Evolutionary conservation across 441 rosid species (phyloP).

Genomic region (Theobroma grandiflorum): DNA sequence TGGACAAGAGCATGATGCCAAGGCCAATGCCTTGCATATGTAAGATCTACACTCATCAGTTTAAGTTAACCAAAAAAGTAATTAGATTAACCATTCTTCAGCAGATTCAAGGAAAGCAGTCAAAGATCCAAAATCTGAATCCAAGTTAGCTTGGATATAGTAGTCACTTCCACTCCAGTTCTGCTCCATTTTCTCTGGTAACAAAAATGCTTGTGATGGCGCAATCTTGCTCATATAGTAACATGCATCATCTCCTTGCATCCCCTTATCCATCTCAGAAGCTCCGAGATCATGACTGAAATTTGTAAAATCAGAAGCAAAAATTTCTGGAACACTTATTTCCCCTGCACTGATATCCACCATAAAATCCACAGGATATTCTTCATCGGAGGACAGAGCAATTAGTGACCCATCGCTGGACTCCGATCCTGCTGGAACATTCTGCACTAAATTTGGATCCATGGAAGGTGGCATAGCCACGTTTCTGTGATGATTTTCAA

Average conservation of each 20-base stretch:
- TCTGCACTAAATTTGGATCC: neutral
- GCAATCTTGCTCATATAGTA: neutral
- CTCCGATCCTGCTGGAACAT: slow-evolving; percentile 10
- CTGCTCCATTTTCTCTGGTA: slow-evolving; percentile 12
- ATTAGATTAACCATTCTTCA: slow-evolving; percentile 21
- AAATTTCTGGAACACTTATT: slow-evolving; percentile 18
- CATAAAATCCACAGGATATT: neutral
- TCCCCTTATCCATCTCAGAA: neutral
- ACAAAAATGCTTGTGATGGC: slow-evolving; percentile 3
- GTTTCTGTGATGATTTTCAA: neutral
- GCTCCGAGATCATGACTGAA: neutral
- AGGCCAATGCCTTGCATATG: neutral
- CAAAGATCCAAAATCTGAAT: slow-evolving; percentile 23
- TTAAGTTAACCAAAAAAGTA: neutral
- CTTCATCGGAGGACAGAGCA: neutral
- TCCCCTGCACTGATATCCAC: neutral
- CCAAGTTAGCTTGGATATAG: slow-evolving; percentile 8
- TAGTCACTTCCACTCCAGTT: neutral
- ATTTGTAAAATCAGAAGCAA: slow-evolving; percentile 13
- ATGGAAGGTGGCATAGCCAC: neutral
- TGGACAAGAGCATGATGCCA: neutral
- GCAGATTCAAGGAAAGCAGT: slow-evolving; percentile 15
- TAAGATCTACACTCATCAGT: neutral
- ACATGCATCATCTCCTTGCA: neutral
- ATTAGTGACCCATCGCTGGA: neutral